Percentiles rank a stretch among this genome's conserved stretches.
Conservation (phyloP, 257 asterid genomes). For the Fraxinus excelsior region DNA sequence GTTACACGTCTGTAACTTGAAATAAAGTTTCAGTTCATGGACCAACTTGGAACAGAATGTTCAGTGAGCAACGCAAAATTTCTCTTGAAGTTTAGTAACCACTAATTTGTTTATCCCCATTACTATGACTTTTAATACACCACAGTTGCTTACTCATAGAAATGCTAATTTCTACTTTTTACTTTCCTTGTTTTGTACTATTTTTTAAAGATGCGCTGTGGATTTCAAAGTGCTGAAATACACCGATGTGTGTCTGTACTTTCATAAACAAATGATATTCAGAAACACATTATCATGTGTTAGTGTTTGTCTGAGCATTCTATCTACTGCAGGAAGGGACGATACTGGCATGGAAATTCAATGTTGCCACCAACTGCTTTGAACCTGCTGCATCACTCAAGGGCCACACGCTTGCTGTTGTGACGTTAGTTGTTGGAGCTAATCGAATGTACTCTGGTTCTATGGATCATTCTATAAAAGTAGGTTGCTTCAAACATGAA, state of each 20-base stretch:
- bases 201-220: background rate
- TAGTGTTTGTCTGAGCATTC: constrained; percentile 19
- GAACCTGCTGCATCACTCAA: constrained; percentile 85
- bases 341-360: constrained; percentile 87
- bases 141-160: background rate
- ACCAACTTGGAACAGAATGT: background rate
- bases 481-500: constrained; percentile 34
- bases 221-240: background rate
- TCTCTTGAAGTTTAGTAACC: background rate
- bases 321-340: constrained; percentile 69
- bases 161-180: background rate
- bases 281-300: background rate
- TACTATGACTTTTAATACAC: background rate
- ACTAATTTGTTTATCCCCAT: background rate
- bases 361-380: constrained; percentile 69
- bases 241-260: background rate
- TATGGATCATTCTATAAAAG: constrained; percentile 84
- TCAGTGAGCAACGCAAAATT: background rate
- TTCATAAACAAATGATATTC: background rate
- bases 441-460: constrained; percentile 87
- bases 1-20: background rate
- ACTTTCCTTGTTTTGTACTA: background rate
- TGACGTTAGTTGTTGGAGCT: constrained; percentile 84
- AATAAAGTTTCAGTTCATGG: background rate
- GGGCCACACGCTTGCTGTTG: constrained; percentile 90